Percentiles rank a stretch among this genome's conserved stretches.
Conservation (phyloP, 768 basidiomycete species). For the Ramaria sp. region DNA sequence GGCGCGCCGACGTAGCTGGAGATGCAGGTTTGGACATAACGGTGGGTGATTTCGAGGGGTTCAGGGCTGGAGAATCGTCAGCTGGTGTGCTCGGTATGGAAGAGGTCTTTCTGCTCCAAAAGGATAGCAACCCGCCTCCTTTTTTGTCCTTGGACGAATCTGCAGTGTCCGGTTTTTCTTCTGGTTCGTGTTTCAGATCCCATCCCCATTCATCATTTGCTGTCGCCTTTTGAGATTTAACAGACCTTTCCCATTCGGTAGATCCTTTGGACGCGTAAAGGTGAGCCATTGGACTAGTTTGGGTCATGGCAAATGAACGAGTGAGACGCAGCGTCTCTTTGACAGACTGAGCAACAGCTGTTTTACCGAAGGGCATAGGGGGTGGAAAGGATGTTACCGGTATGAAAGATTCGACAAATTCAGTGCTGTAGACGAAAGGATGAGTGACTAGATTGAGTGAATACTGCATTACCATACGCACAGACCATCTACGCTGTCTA, state of each 20-base stretch:
- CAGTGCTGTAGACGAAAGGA: not conserved
- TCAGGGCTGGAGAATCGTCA: conserved; percentile 8
- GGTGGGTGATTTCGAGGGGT: conserved; percentile 11
- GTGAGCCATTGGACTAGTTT: conserved; percentile 56
- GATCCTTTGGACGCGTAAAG: conserved; percentile 51
- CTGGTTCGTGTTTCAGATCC: conserved; percentile 44
- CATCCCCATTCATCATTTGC: conserved; percentile 60
- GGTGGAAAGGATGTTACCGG: conserved; percentile 28
- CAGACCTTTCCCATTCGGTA: conserved; percentile 61
- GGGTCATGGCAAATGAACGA: conserved; percentile 42
- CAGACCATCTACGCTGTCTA: conserved; percentile 48
- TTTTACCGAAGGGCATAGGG: conserved; percentile 38
- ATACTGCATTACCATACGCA: conserved; percentile 29
- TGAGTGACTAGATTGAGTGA: not conserved
- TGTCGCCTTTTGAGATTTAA: conserved; percentile 42
- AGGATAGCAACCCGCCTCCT: conserved; percentile 54
- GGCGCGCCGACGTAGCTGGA: conserved; percentile 12
- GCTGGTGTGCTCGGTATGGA: conserved; percentile 12
- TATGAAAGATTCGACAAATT: not conserved
- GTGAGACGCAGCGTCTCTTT: conserved; percentile 54
- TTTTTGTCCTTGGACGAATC: conserved; percentile 40
- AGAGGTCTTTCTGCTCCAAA: conserved; percentile 45
- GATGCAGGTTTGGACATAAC: conserved; percentile 12
- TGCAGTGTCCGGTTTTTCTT: conserved; percentile 23
- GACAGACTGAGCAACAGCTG: conserved; percentile 47